phyloP scores from a whole-genome alignment of 2,329 filamentous ascomycete genomes.

The Fusarium pseudoanthophilum region DNA sequence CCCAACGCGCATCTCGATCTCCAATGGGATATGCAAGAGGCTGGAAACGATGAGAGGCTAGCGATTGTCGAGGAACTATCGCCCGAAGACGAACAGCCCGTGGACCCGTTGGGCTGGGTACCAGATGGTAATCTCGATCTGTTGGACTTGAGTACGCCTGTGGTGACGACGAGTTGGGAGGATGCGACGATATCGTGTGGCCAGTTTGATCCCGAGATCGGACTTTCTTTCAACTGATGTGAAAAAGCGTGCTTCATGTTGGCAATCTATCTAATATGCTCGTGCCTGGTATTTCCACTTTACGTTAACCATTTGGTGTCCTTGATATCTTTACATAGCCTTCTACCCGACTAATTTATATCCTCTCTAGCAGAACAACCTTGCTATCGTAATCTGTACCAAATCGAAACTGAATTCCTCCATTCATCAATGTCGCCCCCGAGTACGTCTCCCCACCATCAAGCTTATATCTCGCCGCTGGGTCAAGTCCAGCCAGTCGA shows the following conservation, averaged over 20 bases:
- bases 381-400: constrained; percentile 66
- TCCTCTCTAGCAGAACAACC: constrained; percentile 64
- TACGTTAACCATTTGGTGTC: accelerated
- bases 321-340: background rate
- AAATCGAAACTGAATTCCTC: constrained; percentile 65
- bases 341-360: background rate
- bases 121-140: constrained; percentile 9
- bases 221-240: constrained; percentile 1
- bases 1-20: constrained; percentile 27
- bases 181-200: background rate
- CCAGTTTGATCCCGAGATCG: background rate
- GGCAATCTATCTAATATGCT: background rate
- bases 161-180: constrained; percentile 7
- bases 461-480: constrained; percentile 62
- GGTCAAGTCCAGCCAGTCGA: constrained; percentile 66
- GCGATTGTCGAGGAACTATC: constrained; percentile 25
- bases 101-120: constrained; percentile 7
- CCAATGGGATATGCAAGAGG: constrained; percentile 1
- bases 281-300: background rate
- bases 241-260: background rate
- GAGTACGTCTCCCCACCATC: constrained; percentile 63
- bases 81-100: background rate
- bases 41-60: background rate
- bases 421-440: constrained; percentile 71
- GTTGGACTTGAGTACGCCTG: constrained; percentile 25